phyloP scores from a whole-genome alignment of 257 asterid species.

The Scutellaria barbata region DNA sequence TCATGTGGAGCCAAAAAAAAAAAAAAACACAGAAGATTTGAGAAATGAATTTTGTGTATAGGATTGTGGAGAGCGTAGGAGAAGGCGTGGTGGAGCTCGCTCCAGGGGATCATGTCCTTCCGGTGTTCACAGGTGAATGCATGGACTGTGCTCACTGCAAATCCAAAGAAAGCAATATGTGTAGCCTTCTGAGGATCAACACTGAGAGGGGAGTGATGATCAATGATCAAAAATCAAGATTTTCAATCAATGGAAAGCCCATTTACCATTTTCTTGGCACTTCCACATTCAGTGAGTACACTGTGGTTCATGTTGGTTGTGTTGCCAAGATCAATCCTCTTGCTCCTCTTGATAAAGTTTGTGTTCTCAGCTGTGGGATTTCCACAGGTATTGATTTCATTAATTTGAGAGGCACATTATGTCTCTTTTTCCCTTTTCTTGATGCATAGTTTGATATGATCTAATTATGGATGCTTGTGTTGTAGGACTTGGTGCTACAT shows the following conservation, averaged over 20 bases:
- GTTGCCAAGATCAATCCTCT: constrained; percentile 70
- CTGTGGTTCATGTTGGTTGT: constrained; percentile 83
- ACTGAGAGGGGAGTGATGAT: constrained; percentile 77
- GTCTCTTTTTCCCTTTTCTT: too few relatives aligned
- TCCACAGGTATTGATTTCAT: constrained; percentile 59
- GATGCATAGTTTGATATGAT: background rate
- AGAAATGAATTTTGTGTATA: constrained; percentile 3
- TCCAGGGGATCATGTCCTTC: constrained; percentile 83
- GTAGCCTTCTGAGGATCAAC: constrained; percentile 79
- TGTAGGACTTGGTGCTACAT: constrained; percentile 80
- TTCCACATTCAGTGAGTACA: constrained; percentile 77
- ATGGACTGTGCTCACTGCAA: constrained; percentile 74
- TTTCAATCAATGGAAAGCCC: constrained; percentile 75
- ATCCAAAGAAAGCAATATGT: constrained; percentile 78
- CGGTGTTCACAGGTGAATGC: constrained; percentile 89
- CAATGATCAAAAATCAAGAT: constrained; percentile 58
- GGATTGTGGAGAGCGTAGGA: constrained; percentile 86
- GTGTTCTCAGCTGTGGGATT: constrained; percentile 81
- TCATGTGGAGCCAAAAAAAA: background rate
- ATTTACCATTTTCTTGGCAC: constrained; percentile 80
- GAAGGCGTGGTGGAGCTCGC: constrained; percentile 75
- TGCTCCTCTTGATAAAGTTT: constrained; percentile 86
- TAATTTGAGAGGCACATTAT: too few relatives aligned
- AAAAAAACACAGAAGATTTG: background rate
- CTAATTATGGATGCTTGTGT: constrained; percentile 6